phyloP scores from a whole-genome alignment of 164 flowering plant genomes.

The Kalanchoe fedtschenkoi region DNA sequence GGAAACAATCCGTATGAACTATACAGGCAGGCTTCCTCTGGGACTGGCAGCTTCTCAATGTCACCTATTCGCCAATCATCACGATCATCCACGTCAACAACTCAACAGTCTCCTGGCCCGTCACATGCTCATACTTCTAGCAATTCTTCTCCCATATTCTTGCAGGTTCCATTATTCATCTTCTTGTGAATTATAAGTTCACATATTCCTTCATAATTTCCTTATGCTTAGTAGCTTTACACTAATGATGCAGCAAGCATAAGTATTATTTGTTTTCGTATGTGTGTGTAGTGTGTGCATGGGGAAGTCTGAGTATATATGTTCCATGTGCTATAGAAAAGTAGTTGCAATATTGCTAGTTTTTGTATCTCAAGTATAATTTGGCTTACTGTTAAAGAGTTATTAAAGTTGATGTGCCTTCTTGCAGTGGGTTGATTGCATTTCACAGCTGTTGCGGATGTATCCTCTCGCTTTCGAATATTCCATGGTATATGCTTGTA shows the following conservation, averaged over 20 bases:
- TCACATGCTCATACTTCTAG: conserved; percentile 56
- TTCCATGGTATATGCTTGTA: conserved; percentile 60
- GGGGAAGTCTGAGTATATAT: background rate
- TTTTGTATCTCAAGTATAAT: background rate
- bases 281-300: too few relatives aligned
- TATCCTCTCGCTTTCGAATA: conserved; percentile 98
- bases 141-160: conserved; percentile 81
- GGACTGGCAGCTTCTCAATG: conserved; percentile 38
- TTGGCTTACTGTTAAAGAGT: too few relatives aligned
- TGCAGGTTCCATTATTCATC: too few relatives aligned
- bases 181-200: too few relatives aligned
- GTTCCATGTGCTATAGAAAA: too few relatives aligned
- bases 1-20: conserved; percentile 39
- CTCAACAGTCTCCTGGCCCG: conserved; percentile 31
- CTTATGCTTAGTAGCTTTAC: too few relatives aligned
- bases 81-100: conserved; percentile 47
- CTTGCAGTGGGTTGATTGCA: conserved; percentile 95
- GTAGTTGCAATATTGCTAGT: background rate
- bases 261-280: too few relatives aligned
- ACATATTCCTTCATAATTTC: too few relatives aligned
- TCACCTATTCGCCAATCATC: conserved; percentile 67
- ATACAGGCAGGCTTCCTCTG: conserved; percentile 52
- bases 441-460: conserved; percentile 83
- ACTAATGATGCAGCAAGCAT: too few relatives aligned
- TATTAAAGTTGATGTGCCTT: too few relatives aligned